A percentile compares a stretch with the other conserved stretches of the same genome.
phyloP scores from a whole-genome alignment of 495 filamentous ascomycete genomes.

The Xylaria grammica region DNA sequence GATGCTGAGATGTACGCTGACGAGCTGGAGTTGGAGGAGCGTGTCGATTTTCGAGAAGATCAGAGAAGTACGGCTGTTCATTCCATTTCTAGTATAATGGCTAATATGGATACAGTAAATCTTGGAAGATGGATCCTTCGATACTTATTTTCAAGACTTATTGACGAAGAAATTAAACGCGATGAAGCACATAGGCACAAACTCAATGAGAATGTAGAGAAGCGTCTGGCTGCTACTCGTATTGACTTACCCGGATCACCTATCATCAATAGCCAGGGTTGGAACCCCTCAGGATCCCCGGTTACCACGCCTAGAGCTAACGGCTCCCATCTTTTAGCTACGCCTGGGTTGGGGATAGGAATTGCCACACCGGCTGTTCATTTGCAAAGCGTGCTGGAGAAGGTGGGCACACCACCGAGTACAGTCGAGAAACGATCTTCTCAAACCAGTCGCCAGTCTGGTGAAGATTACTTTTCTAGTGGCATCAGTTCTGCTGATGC shows the following conservation, averaged over 20 bases:
- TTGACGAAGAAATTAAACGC: constrained; percentile 85
- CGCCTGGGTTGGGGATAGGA: constrained; percentile 78
- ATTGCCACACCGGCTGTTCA: constrained; percentile 71
- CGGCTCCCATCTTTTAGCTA: constrained; percentile 62
- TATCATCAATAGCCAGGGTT: constrained; percentile 54
- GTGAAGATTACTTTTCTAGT: constrained; percentile 55
- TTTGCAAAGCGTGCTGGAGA: constrained; percentile 49
- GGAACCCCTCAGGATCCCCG: constrained; percentile 37
- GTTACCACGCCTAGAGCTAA: constrained; percentile 67
- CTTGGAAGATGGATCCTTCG: constrained; percentile 96
- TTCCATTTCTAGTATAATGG: not conserved
- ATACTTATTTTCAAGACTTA: constrained; percentile 87
- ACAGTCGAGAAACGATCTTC: constrained; percentile 46
- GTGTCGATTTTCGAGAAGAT: constrained; percentile 83
- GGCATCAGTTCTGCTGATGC: constrained; percentile 48
- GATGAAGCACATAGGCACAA: constrained; percentile 74
- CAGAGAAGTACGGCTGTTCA: constrained; percentile 78
- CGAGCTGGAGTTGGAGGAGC: constrained; percentile 73
- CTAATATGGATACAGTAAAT: constrained; percentile 67
- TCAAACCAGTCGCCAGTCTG: constrained; percentile 42
- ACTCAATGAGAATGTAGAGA: constrained; percentile 65
- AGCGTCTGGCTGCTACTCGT: constrained; percentile 58
- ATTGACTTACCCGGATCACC: constrained; percentile 67
- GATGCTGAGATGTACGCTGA: constrained; percentile 98
- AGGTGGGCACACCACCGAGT: constrained; percentile 38